Evolutionary conservation across 2,329 filamentous ascomycete species (phyloP).

Genomic region (Ophiostoma fasciatum): DNA sequence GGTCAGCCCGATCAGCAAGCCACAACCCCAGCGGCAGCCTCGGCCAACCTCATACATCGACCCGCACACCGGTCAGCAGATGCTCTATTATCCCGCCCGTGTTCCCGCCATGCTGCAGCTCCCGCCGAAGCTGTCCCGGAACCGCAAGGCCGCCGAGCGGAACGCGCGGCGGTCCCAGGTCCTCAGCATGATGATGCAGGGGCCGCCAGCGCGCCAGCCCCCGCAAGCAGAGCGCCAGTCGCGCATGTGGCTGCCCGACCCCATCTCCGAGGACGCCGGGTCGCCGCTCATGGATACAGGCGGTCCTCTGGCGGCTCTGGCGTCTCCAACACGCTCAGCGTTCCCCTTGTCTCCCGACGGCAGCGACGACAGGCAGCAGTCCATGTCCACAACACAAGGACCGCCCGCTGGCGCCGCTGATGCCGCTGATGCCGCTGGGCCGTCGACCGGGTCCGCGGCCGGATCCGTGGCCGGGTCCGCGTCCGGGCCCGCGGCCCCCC

Average conservation of each 20-base stretch:
- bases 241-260: constrained; percentile 32
- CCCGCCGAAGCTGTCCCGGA: constrained; percentile 71
- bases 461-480: no score
- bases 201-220: constrained; percentile 2
- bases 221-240: constrained; percentile 18
- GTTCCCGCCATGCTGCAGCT: constrained; percentile 90
- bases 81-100: constrained; percentile 91
- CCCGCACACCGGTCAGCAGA: constrained; percentile 54
- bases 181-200: constrained; percentile 41
- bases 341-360: neutral
- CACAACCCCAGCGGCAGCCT: constrained; percentile 13
- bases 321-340: neutral
- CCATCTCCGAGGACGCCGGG: constrained; percentile 21
- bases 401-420: neutral
- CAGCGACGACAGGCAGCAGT: neutral
- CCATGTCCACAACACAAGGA: neutral
- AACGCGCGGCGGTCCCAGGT: constrained; percentile 63
- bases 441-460: neutral
- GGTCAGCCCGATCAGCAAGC: constrained; percentile 1
- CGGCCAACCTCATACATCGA: constrained; percentile 45
- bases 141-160: constrained; percentile 46
- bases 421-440: constrained; percentile 1
- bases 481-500: no score
- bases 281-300: constrained; percentile 8
- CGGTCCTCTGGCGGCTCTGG: neutral